Base-by-base conservation (phyloP, 768 basidiomycete genomes). In the Mycena capillaripes region DNA sequence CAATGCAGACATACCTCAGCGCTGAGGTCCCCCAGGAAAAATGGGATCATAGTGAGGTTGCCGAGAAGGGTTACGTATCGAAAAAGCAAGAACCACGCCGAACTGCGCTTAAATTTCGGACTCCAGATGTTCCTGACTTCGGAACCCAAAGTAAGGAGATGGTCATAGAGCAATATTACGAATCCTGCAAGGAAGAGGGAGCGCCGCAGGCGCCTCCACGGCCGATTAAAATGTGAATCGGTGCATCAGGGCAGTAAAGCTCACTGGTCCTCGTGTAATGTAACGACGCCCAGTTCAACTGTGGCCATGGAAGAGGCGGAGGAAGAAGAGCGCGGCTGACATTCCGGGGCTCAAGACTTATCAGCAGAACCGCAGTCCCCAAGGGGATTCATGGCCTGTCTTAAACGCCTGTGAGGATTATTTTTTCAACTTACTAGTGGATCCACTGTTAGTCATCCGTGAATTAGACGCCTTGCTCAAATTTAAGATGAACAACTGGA, bases 21-120 rank as follows among this genome's bases (percentile, higher is more conserved):
- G n/a, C 23, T 19, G 32, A 63, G 17, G 48, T 63, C 48, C 16
- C 61, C 61, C 29, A 63, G 44, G 29, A 63, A 52, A 6, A 36
- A 52, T 16, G 61, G 12, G 61, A 27, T 21, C 61, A 36, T 50
- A 42, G 48, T 38, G 23, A 63, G 32, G 12, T 52, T 63, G 23
- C 48, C 23, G 7, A 63, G 48, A 7, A 63, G 32, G 46, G 61
- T 29, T 1, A 46, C 29, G 23, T 63, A 63, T 12, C 61, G 61
- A 27, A 63, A 50, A 21, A 52, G 21, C 12, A 63, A 38, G 48
- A 63, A 63, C 46, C 48, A 63, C n/a, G 44, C 44, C 17, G 59
- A 44, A 25, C 59, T 61, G 40, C 59, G 59, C n/a, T 44, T 61
- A 11, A 61, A n/a, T n/a, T 12, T 27, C 16, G 27, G 59, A n/a